Percentiles rank a stretch among this genome's conserved stretches.
Conservation (phyloP, 768 basidiomycete genomes). For the Cantharellus cinnabarinus region DNA sequence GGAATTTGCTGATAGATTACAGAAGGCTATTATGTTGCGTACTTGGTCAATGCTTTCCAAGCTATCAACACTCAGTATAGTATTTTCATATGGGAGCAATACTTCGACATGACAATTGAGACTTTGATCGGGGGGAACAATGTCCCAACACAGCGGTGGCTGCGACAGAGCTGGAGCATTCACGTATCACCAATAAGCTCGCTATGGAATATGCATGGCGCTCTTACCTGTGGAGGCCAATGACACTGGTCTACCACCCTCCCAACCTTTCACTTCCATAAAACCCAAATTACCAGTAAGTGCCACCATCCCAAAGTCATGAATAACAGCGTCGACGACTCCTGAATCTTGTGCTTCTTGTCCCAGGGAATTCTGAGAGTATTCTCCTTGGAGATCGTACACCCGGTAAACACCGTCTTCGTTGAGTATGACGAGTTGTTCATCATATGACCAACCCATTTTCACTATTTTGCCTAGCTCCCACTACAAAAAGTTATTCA, state of each 20-base stretch:
- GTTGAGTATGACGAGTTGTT: slow-evolving; percentile 64
- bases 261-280: slow-evolving; percentile 80
- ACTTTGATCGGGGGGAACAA: slow-evolving; percentile 77
- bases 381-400: slow-evolving; percentile 74
- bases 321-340: slow-evolving; percentile 65
- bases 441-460: slow-evolving; percentile 45
- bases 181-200: background rate
- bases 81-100: slow-evolving; percentile 57
- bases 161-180: slow-evolving; percentile 38
- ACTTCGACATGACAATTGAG: slow-evolving; percentile 83
- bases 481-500: slow-evolving; percentile 38
- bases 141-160: slow-evolving; percentile 66
- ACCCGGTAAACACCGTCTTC: slow-evolving; percentile 84
- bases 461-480: slow-evolving; percentile 66
- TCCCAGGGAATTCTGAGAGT: slow-evolving; percentile 69
- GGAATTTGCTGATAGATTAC: slow-evolving; percentile 35
- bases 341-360: slow-evolving; percentile 65
- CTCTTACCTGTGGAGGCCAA: slow-evolving; percentile 19
- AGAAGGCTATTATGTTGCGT: slow-evolving; percentile 1
- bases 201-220: no score
- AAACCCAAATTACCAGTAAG: slow-evolving; percentile 55
- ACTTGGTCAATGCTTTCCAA: slow-evolving; percentile 66
- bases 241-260: slow-evolving; percentile 48
- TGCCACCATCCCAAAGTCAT: slow-evolving; percentile 75
- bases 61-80: slow-evolving; percentile 73